phyloP scores from a whole-genome alignment of 371 early-diverging fungal species.

The Apophysomyces ossiformis region DNA sequence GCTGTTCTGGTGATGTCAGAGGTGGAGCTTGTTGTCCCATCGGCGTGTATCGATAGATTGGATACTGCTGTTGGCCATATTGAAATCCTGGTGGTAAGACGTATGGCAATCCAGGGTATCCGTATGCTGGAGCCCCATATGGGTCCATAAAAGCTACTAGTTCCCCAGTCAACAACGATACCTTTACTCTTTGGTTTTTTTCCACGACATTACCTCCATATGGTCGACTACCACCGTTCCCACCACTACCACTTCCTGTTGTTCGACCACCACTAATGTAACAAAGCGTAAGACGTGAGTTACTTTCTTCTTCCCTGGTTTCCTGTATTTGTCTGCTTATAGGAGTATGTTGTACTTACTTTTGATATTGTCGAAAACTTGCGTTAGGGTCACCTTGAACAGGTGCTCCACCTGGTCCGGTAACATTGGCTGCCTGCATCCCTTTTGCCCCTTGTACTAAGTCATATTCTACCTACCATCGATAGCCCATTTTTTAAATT shows the following conservation, averaged over 20 bases:
- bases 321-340: background rate
- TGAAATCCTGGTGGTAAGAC: slow-evolving; percentile 8
- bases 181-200: background rate
- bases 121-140: background rate
- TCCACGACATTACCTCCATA: slow-evolving; percentile 2
- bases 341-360: background rate
- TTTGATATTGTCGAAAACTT: slow-evolving; percentile 14
- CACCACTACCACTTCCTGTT: background rate
- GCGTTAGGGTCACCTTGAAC: slow-evolving; percentile 76
- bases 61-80: slow-evolving; percentile 7
- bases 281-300: background rate
- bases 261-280: slow-evolving; percentile 2
- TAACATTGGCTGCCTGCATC: slow-evolving; percentile 81
- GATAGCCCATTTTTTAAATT: slow-evolving; percentile 15
- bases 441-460: slow-evolving; percentile 84
- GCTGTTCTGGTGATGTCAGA: background rate
- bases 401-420: slow-evolving; percentile 74
- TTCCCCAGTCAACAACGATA: background rate
- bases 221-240: background rate
- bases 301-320: background rate
- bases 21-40: slow-evolving; percentile 7
- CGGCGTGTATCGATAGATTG: background rate
- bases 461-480: slow-evolving; percentile 78
- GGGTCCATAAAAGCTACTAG: slow-evolving; percentile 2
- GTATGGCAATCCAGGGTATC: slow-evolving; percentile 11